Percentiles rank a stretch among this genome's conserved stretches.
phyloP scores from a whole-genome alignment of 257 asterid genomes.

The Solanum infundibuliforme region DNA sequence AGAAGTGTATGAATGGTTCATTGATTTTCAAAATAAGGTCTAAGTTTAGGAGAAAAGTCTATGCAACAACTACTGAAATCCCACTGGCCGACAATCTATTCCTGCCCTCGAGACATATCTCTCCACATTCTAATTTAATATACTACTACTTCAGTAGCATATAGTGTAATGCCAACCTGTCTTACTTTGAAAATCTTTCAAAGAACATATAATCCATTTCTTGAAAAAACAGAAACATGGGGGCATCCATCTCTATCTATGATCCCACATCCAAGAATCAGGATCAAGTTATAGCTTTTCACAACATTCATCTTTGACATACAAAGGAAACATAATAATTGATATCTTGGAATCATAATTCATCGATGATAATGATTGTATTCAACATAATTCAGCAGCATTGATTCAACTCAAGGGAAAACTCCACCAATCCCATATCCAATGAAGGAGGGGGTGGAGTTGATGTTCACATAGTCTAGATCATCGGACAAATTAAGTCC shows the following conservation, averaged over 20 bases:
- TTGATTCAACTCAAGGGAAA: conserved; percentile 12
- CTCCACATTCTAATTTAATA: conserved; percentile 16
- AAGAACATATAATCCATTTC: conserved; percentile 21
- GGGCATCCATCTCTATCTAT: conserved; percentile 24
- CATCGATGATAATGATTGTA: not conserved
- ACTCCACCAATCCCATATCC: conserved; percentile 16
- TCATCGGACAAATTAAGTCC: conserved; percentile 33
- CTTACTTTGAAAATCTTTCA: conserved; percentile 30
- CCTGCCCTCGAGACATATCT: conserved; percentile 34
- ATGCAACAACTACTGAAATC: conserved; percentile 14
- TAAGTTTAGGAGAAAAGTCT: conserved; percentile 27
- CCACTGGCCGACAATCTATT: conserved; percentile 36
- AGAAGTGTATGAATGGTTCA: not conserved
- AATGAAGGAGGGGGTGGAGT: conserved; percentile 25
- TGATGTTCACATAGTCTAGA: conserved; percentile 20
- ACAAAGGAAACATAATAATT: not conserved
- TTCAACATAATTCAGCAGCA: not conserved
- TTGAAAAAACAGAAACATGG: conserved; percentile 38
- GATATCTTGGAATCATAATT: conserved; percentile 4
- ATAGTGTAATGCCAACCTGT: conserved; percentile 51
- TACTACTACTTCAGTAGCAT: conserved; percentile 7
- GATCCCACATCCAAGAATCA: conserved; percentile 23
- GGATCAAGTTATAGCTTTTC: conserved; percentile 5
- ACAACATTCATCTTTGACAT: not conserved
- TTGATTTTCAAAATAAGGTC: conserved; percentile 22